Evolutionary conservation across 164 flowering plant species (phyloP), one percentile per base, ranked within the genome.

Genomic region (Stephania japonica): DNA sequence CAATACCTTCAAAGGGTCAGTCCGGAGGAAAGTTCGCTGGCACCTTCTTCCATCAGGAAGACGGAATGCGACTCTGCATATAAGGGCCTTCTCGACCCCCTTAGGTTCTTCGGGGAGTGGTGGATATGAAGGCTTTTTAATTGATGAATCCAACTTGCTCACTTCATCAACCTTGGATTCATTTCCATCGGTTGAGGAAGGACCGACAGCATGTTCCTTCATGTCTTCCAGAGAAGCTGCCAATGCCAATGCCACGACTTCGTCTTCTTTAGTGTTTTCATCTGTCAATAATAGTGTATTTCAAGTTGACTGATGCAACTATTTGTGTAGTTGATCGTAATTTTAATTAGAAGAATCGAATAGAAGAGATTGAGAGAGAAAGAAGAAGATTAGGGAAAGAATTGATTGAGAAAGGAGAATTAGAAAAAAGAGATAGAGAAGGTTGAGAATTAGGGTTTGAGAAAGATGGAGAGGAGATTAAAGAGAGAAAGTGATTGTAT

Each of bases 21-120:
- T 80, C n/a, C 86, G 87, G 2, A 90, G 81, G 72, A 96, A 96
- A 78, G 83, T 92, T 70, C 98, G 81, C 86, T 92, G 97, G 71
- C 89, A 82, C 78, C 98, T 88, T 26, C 90, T 88, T 16, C 99
- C 99, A 81, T 91, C 91, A 42, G 98, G 99, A 71, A 96, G 93
- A 69, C 98, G 97, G 23, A 96, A 75, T 41, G 95, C 97, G 69
- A 96, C 93, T 77, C 95, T 83, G 81, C 99, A 96, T 71, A 91
- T 86, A 25, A 92, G 90, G 70, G 32, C 87, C 68, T 82, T 88
- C 56, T 96, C 97, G 44, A 85, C 91, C 7, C 64, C 64, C 69
- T 85, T 90, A 7, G 99, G 95, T 77, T 96, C 98, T 83, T 90
- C 98, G 25, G 98, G 97, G 63, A 96, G 84, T 73, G 90, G 82